These are phyloP conservation scores for Acanthochlamys bracteata DNA, from an alignment of 106 monocot species.

Conservation along the genomic window DNA sequence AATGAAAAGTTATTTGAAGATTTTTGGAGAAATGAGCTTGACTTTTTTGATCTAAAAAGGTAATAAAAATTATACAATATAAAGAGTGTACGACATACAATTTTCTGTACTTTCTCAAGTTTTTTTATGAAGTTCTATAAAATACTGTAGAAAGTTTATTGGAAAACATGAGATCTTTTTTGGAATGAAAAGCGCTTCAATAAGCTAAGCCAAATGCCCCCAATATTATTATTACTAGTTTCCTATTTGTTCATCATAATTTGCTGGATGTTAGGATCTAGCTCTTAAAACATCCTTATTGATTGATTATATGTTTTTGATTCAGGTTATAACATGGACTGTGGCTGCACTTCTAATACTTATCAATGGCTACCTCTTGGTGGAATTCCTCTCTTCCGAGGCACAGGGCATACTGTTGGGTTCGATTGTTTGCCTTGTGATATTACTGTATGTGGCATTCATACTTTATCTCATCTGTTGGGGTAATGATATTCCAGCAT, in stretches of 20 bases:
- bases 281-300: neutral
- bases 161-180: no score
- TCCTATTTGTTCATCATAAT: neutral
- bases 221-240: neutral
- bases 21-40: no score
- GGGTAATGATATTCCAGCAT: neutral
- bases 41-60: no score
- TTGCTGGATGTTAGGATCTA: neutral
- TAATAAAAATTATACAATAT: no score
- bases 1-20: no score
- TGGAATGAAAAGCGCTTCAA: no score
- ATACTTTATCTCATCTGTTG: conserved; percentile 6
- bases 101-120: no score
- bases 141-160: no score
- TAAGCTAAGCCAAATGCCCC: no score
- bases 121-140: no score
- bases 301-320: neutral
- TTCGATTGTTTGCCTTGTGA: conserved; percentile 1
- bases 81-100: no score
- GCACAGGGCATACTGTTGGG: conserved; percentile 4
- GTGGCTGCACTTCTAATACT: conserved; percentile 7
- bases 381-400: conserved; percentile 10
- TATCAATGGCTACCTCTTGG: conserved; percentile 9
- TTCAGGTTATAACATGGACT: conserved; percentile 7
- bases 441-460: conserved; percentile 2